Conservation (phyloP, 345 rosid species). For the Acer campestre region DNA sequence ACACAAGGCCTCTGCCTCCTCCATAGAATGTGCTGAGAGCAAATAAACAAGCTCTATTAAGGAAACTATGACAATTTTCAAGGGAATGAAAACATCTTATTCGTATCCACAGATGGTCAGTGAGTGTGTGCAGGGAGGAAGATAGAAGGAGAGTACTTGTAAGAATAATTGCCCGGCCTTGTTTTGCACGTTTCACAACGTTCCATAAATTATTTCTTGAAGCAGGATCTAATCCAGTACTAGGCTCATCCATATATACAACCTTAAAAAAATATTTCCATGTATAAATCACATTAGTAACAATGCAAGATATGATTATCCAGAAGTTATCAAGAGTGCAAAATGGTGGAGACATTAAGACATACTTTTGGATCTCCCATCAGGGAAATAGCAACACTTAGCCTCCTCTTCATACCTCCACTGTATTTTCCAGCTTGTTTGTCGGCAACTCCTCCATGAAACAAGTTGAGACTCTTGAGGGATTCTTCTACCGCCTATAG, state of each 20-base stretch:
- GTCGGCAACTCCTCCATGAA: slow-evolving; percentile 80
- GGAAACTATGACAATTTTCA: background rate
- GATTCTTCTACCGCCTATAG: slow-evolving; percentile 93
- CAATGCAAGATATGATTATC: slow-evolving; percentile 3
- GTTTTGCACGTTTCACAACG: slow-evolving; percentile 79
- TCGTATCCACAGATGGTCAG: background rate
- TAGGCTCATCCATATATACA: slow-evolving; percentile 98
- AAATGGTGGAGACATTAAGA: background rate
- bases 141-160: slow-evolving; percentile 52
- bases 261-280: slow-evolving; percentile 47
- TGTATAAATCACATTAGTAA: background rate
- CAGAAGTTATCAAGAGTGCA: slow-evolving; percentile 6
- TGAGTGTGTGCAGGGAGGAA: background rate
- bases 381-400: slow-evolving; percentile 93
- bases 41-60: slow-evolving; percentile 16
- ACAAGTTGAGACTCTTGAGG: slow-evolving; percentile 71
- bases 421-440: slow-evolving; percentile 90
- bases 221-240: slow-evolving; percentile 97
- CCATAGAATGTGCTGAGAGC: slow-evolving; percentile 88
- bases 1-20: slow-evolving; percentile 93
- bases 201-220: slow-evolving; percentile 89
- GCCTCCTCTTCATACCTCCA: slow-evolving; percentile 98
- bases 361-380: slow-evolving; percentile 93
- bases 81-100: too few relatives aligned
- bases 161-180: slow-evolving; percentile 78